Base-by-base conservation (phyloP, 2,329 filamentous ascomycete species). In the Cercospora sp. region DNA sequence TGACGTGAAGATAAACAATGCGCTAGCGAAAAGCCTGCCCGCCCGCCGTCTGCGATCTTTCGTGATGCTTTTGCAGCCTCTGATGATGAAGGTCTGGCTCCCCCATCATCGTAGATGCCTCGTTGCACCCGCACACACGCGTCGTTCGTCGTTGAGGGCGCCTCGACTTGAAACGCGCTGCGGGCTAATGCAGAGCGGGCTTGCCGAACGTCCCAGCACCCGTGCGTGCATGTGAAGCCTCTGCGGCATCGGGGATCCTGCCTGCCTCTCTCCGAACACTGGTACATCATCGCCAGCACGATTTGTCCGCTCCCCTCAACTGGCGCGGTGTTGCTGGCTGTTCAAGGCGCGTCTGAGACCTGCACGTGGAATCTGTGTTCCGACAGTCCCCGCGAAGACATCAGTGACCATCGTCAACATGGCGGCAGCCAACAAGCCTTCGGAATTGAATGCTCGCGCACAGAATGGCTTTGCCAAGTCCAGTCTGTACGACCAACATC, bases 401-500 rank as follows among this genome's bases (percentile, higher is more conserved):
- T 48, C 42, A 23, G n/a, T 48, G 42, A 48, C 53, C 28, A 28
- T 30, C 53, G 23, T n/a, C 30, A 26, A 20, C n/a, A 58, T 58
- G 53, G 28, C 28, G 42, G 45, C 57, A 28, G 36, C 55, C 30
- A 61, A 53, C 18, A 40, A 23, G 26, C 59, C 57, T 28, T 20
- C 65, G 28, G 36, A 48, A 48, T 64, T 75, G 65, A 75, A 73
- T 64, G 60, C 72, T 13, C 73, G 71, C 18, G 82, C 81, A 8
- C 78, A 78, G 30, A 75, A 74, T 12, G 90, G 90, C 65, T 93
- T 92, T 78, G 81, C 85, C 70, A 83, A 91, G 71, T 89, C 89
- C 18, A 76, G 82, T 2, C 82, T 83, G 23, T 93, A 93, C 78
- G 90, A 93, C 75, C 78, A 84, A 45, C 83, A 92, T 76, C 86